Evolutionary conservation across 2,329 filamentous ascomycete genomes (phyloP).

Genomic region (Berkeleyomyces basicola): DNA sequence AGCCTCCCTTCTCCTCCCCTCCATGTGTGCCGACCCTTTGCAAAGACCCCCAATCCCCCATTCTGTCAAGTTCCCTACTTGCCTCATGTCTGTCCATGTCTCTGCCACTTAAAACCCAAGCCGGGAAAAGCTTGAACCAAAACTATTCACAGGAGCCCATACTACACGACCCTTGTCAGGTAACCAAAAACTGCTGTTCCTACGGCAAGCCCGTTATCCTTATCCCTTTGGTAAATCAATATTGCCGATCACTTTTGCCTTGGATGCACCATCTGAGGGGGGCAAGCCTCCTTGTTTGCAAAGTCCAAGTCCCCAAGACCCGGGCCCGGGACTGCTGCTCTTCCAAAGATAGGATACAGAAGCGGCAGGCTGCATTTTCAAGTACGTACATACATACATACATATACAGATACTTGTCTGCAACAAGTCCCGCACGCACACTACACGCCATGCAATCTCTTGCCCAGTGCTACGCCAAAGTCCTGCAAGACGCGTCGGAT

Average conservation of each 20-base stretch:
- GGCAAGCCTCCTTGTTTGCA: neutral
- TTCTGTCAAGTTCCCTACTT: neutral
- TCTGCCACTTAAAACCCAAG: neutral
- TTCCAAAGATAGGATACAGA: neutral
- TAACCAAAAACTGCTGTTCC: neutral
- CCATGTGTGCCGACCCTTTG: no score
- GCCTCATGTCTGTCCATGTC: neutral
- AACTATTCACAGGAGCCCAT: neutral
- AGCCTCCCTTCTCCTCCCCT: neutral
- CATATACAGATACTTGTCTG: neutral
- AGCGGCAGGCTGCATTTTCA: neutral
- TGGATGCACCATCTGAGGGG: neutral
- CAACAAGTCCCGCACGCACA: no score
- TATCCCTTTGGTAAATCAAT: constrained; percentile 1
- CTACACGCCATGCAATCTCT: neutral
- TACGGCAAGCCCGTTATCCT: constrained; percentile 1
- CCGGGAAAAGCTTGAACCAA: neutral
- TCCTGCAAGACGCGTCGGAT: no score
- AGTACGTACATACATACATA: neutral
- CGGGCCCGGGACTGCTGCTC: neutral
- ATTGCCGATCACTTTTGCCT: neutral
- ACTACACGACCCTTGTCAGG: neutral
- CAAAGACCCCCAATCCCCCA: no score
- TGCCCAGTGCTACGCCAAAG: neutral
- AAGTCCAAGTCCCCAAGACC: neutral